These are phyloP conservation scores for Apiospora rasikravindrae DNA, from an alignment of 2,329 filamentous ascomycete genomes.

Conservation along the genomic window DNA sequence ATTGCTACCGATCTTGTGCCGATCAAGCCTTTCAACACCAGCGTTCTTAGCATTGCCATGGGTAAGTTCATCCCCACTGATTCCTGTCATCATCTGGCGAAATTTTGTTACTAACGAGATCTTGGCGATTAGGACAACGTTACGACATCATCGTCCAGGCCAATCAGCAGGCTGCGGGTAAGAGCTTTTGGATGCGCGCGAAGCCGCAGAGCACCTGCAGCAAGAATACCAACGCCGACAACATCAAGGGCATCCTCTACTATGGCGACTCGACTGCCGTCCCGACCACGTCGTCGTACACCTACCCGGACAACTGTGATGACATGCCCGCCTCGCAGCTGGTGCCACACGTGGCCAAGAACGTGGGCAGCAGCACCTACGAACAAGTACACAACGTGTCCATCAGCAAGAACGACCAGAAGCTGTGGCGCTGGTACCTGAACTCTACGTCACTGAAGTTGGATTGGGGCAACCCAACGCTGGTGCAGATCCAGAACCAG, in stretches of 20 bases:
- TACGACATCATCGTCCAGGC: conserved; percentile 54
- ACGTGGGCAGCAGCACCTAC: conserved; percentile 36
- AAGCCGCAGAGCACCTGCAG: conserved; percentile 49
- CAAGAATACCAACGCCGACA: conserved; percentile 43
- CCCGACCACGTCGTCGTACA: conserved; percentile 27
- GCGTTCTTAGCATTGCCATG: conserved; percentile 43
- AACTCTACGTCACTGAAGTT: conserved; percentile 52
- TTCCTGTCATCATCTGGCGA: background rate
- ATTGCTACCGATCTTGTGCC: conserved; percentile 65
- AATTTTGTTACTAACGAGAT: conserved; percentile 19
- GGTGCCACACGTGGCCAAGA: conserved; percentile 41
- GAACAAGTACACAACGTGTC: conserved; percentile 34
- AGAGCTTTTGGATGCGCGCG: conserved; percentile 56
- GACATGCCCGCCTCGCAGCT: conserved; percentile 42
- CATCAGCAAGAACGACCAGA: conserved; percentile 32
- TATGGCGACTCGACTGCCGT: conserved; percentile 39
- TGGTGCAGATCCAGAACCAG: conserved; percentile 37
- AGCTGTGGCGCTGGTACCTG: conserved; percentile 53
- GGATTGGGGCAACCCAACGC: conserved; percentile 53
- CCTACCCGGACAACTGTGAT: conserved; percentile 36
- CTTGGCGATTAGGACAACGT: conserved; percentile 40
- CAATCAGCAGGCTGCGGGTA: conserved; percentile 38
- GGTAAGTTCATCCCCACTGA: conserved; percentile 25
- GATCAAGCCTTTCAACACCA: conserved; percentile 58
- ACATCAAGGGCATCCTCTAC: conserved; percentile 56